phyloP scores from a whole-genome alignment of 2,329 filamentous ascomycete genomes.

The Trichoderma sp. region DNA sequence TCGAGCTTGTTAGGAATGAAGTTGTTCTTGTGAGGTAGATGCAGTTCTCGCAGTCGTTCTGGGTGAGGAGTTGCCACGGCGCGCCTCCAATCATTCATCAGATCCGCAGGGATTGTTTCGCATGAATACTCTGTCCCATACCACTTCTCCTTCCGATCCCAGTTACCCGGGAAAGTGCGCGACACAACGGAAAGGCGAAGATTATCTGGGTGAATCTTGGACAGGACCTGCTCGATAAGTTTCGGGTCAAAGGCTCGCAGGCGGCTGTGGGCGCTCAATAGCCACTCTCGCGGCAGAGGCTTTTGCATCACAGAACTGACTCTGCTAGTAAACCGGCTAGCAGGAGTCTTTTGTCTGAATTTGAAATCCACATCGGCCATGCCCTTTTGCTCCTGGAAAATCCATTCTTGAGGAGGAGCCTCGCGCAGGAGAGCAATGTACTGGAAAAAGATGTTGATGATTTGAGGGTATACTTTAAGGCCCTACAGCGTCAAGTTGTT shows the following conservation, averaged over 20 bases:
- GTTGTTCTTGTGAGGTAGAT: slow-evolving; percentile 89
- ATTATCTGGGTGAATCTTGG: slow-evolving; percentile 79
- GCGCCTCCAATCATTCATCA: slow-evolving; percentile 66
- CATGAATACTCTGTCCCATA: slow-evolving; percentile 92
- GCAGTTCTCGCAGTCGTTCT: slow-evolving; percentile 65
- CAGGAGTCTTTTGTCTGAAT: slow-evolving; percentile 88
- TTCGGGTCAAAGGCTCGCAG: slow-evolving; percentile 76
- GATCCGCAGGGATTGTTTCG: slow-evolving; percentile 72
- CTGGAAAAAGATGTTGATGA: slow-evolving; percentile 81
- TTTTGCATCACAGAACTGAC: slow-evolving; percentile 89
- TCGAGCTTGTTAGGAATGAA: slow-evolving; percentile 93
- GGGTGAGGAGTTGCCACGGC: slow-evolving; percentile 57
- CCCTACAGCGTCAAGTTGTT: slow-evolving; percentile 42
- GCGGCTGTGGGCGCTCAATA: slow-evolving; percentile 75
- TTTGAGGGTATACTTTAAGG: slow-evolving; percentile 74
- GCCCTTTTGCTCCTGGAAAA: slow-evolving; percentile 86
- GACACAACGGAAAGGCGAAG: slow-evolving; percentile 82
- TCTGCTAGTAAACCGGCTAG: slow-evolving; percentile 82
- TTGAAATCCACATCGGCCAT: slow-evolving; percentile 92
- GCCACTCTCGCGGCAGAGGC: slow-evolving; percentile 77
- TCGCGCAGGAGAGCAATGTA: slow-evolving; percentile 86
- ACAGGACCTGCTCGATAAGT: slow-evolving; percentile 70
- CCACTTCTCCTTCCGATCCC: slow-evolving; percentile 91
- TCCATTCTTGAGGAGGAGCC: slow-evolving; percentile 81
- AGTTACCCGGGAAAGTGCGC: slow-evolving; percentile 76